phyloP scores from a whole-genome alignment of 495 filamentous ascomycete genomes.

The Xylaria acuta region DNA sequence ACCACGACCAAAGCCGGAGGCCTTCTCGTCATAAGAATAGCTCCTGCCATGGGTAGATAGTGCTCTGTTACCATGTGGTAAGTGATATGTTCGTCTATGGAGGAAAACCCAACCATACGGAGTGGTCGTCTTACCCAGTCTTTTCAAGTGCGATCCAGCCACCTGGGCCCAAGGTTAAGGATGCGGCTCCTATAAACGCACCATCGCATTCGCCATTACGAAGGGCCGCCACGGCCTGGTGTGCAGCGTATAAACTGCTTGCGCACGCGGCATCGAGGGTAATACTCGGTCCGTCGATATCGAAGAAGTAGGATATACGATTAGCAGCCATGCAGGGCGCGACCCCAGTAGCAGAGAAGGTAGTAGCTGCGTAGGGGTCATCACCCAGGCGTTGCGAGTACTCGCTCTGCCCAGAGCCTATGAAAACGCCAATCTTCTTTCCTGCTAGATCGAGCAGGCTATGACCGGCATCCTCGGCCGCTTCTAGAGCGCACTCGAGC shows the following conservation, averaged over 20 bases:
- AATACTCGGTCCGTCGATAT: constrained; percentile 60
- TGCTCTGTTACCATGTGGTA: constrained; percentile 42
- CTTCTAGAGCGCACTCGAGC: constrained; percentile 46
- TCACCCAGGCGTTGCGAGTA: constrained; percentile 47
- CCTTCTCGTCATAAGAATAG: constrained; percentile 45
- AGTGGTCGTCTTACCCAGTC: constrained; percentile 11
- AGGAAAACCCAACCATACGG: background rate
- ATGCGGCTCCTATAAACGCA: constrained; percentile 51
- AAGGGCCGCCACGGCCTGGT: constrained; percentile 77
- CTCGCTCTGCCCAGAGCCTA: constrained; percentile 69
- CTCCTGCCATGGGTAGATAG: constrained; percentile 61
- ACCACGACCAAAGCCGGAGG: constrained; percentile 48
- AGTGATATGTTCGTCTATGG: background rate
- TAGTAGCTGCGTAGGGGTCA: constrained; percentile 51
- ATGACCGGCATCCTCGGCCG: constrained; percentile 53
- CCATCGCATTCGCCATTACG: constrained; percentile 57
- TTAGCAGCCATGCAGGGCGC: constrained; percentile 56
- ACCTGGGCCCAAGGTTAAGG: constrained; percentile 59
- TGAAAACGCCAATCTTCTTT: constrained; percentile 51
- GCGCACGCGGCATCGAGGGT: constrained; percentile 87
- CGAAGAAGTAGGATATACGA: constrained; percentile 60
- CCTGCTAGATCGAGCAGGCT: constrained; percentile 39
- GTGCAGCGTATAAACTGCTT: constrained; percentile 62
- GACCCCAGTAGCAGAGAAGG: constrained; percentile 47
- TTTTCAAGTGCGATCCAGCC: constrained; percentile 50